Evolutionary conservation across 768 basidiomycete genomes (phyloP).

Genomic region (Panellus pusillus): DNA sequence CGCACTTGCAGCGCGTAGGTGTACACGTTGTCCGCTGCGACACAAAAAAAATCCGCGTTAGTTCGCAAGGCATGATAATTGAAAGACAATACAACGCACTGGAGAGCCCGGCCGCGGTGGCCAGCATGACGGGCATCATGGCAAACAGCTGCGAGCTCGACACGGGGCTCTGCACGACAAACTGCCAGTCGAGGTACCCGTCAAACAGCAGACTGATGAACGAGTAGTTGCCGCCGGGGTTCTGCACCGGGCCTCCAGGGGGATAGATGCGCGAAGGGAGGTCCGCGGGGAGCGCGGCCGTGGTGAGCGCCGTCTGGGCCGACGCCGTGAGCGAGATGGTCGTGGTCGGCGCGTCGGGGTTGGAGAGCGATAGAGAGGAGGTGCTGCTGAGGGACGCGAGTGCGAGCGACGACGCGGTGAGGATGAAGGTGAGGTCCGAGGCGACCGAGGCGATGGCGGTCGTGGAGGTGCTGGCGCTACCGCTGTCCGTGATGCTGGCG

Average conservation of each 20-base stretch:
- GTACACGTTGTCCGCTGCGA: conserved; percentile 34
- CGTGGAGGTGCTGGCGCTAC: background rate
- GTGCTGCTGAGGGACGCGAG: conserved; percentile 36
- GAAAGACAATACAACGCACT: conserved; percentile 27
- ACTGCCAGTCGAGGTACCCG: conserved; percentile 60
- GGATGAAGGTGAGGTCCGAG: conserved; percentile 44
- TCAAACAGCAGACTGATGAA: conserved; percentile 70
- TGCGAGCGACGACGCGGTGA: conserved; percentile 43
- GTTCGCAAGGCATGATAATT: conserved; percentile 1
- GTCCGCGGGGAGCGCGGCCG: conserved; percentile 51
- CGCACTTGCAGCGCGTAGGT: conserved; percentile 68
- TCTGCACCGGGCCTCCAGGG: conserved; percentile 6
- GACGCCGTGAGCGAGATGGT: conserved; percentile 26
- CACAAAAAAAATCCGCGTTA: no score
- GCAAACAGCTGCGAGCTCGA: conserved; percentile 79
- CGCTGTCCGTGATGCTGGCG: background rate
- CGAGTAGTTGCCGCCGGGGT: conserved; percentile 31
- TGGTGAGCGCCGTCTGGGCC: conserved; percentile 25
- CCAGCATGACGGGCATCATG: conserved; percentile 52
- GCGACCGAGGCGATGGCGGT: conserved; percentile 29
- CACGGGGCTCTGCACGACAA: conserved; percentile 56
- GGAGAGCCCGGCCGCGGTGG: conserved; percentile 31
- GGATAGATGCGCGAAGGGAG: conserved; percentile 66
- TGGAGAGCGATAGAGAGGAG: conserved; percentile 30
- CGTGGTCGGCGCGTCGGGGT: conserved; percentile 46